Evolutionary conservation across 352 stramenopile species (phyloP).

Genomic region (Phytophthora ramorum): DNA sequence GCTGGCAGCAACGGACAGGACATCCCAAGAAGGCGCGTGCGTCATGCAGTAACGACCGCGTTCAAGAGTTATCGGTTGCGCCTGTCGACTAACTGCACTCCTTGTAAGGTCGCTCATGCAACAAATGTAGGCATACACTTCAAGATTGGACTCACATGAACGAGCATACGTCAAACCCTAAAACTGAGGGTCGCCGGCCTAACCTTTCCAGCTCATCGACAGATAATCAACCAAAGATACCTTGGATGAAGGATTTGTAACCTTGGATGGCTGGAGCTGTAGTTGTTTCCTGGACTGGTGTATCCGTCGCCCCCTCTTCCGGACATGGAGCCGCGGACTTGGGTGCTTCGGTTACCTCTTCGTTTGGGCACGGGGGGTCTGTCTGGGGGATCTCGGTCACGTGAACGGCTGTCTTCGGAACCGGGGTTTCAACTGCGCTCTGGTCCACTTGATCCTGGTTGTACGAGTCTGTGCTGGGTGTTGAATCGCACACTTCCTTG

Average conservation of each 20-base stretch:
- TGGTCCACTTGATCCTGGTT: slow-evolving; percentile 5
- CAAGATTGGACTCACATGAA: background rate
- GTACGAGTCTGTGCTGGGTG: background rate
- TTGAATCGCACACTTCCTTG: slow-evolving; percentile 36
- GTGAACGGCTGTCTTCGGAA: slow-evolving; percentile 4
- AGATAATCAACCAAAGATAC: background rate
- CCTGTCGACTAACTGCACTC: background rate
- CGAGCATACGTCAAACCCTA: background rate
- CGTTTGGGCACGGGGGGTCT: background rate
- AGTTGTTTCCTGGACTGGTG: background rate
- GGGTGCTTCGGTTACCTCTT: background rate
- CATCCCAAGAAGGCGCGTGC: background rate
- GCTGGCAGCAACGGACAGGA: background rate
- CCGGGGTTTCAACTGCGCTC: slow-evolving; percentile 5
- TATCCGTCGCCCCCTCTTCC: background rate
- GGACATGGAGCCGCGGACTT: background rate
- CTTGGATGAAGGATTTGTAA: no score
- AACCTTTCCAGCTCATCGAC: slow-evolving; percentile 8
- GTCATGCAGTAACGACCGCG: background rate
- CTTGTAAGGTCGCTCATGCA: background rate
- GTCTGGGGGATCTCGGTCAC: background rate
- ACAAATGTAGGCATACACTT: background rate
- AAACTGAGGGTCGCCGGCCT: slow-evolving; percentile 14
- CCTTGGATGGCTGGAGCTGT: background rate
- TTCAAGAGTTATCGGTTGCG: background rate